A percentile compares a stretch with the other conserved stretches of the same genome.
phyloP scores from a whole-genome alignment of 2,329 filamentous ascomycete genomes.

The Aureobasidium leucospermi region DNA sequence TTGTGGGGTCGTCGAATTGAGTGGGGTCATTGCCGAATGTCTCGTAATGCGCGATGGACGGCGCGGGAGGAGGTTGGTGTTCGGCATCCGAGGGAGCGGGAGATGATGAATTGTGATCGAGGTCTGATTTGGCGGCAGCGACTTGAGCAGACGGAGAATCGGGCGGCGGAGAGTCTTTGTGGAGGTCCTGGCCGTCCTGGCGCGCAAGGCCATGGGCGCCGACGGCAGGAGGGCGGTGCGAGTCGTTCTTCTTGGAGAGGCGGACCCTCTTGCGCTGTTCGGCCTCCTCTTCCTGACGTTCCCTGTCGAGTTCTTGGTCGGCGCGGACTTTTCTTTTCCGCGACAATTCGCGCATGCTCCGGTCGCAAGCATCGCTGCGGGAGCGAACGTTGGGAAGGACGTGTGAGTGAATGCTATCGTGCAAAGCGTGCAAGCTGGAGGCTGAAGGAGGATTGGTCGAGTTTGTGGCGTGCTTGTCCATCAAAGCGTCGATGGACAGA shows the following conservation, averaged over 20 bases:
- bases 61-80: constrained; percentile 53
- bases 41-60: constrained; percentile 64
- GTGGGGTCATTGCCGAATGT: constrained; percentile 86
- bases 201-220: constrained; percentile 57
- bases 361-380: constrained; percentile 61
- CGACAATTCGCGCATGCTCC: constrained; percentile 64
- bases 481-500: constrained; percentile 60
- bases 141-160: constrained; percentile 25
- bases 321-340: constrained; percentile 55
- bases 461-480: constrained; percentile 54
- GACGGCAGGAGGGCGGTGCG: constrained; percentile 48
- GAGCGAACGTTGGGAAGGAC: constrained; percentile 36
- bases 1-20: constrained; percentile 81
- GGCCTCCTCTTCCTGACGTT: constrained; percentile 43
- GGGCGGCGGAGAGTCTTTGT: constrained; percentile 21
- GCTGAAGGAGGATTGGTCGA: constrained; percentile 49
- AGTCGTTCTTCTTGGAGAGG: constrained; percentile 41
- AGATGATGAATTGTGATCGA: constrained; percentile 57
- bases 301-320: constrained; percentile 46
- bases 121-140: constrained; percentile 28
- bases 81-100: constrained; percentile 47
- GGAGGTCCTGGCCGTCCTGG: constrained; percentile 52
- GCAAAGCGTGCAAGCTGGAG: constrained; percentile 55
- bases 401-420: constrained; percentile 56
- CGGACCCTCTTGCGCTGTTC: constrained; percentile 58